A percentile compares a stretch with the other conserved stretches of the same genome.
Evolutionary conservation across 306 rosid species (phyloP).

Genomic region (Senna tora): DNA sequence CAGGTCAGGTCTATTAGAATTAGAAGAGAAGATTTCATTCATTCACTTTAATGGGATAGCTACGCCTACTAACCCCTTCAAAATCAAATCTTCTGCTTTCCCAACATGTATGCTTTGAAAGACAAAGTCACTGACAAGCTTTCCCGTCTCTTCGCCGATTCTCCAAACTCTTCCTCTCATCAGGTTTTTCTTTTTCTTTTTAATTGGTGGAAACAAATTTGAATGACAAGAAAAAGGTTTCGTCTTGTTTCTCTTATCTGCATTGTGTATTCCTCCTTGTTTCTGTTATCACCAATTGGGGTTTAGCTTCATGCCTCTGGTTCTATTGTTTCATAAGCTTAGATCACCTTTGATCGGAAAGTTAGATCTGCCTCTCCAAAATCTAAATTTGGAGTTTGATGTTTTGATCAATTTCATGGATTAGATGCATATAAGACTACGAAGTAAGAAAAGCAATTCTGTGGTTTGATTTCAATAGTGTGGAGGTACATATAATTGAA

Average conservation of each 20-base stretch:
- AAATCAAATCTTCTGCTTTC: neutral
- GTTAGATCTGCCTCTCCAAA: conserved; percentile 55
- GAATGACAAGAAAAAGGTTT: neutral
- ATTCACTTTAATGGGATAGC: conserved; percentile 32
- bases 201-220: neutral
- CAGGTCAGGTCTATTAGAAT: too few relatives aligned
- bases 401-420: conserved; percentile 14
- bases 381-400: conserved; percentile 36
- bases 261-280: neutral
- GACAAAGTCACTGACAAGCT: conserved; percentile 69
- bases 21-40: too few relatives aligned
- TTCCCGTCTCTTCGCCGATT: conserved; percentile 61
- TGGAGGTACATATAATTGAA: neutral
- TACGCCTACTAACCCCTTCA: conserved; percentile 6
- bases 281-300: neutral
- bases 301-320: conserved; percentile 40
- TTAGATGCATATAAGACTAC: conserved; percentile 10
- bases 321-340: conserved; percentile 28
- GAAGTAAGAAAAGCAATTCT: neutral
- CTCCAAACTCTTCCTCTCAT: conserved; percentile 46
- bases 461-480: conserved; percentile 19
- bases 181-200: conserved; percentile 45
- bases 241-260: conserved; percentile 12
- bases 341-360: neutral
- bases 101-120: conserved; percentile 63